Percentiles rank a stretch among this genome's conserved stretches.
phyloP scores from a whole-genome alignment of 768 basidiomycete species.

The Amanita rimosa region DNA sequence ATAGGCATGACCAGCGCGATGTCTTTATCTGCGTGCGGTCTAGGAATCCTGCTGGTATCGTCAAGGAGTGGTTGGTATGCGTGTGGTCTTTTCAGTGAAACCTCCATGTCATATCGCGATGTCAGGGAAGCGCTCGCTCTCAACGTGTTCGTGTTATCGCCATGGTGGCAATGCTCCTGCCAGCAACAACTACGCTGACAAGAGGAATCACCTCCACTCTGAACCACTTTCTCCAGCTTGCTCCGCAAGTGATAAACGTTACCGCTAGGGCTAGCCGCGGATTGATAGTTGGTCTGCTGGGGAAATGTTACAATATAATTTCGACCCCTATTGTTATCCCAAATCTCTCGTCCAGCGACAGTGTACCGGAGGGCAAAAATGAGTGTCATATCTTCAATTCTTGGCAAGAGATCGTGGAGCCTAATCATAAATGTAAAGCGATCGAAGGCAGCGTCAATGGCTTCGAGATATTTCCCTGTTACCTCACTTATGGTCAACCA shows the following conservation, averaged over 20 bases:
- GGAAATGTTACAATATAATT: constrained; percentile 75
- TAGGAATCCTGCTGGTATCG: constrained; percentile 22
- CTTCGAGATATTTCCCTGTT: constrained; percentile 52
- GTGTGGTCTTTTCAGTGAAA: constrained; percentile 41
- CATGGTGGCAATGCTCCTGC: constrained; percentile 4
- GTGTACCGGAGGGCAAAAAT: constrained; percentile 66
- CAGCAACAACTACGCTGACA: constrained; percentile 10
- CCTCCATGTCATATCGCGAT: constrained; percentile 46
- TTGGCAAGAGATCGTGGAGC: constrained; percentile 64
- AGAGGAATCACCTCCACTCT: constrained; percentile 17
- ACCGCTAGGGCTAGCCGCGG: constrained; percentile 19
- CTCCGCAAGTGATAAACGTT: constrained; percentile 50
- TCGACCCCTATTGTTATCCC: constrained; percentile 81
- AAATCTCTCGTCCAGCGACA: constrained; percentile 65
- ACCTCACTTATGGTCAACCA: constrained; percentile 98
- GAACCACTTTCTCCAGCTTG: constrained; percentile 57
- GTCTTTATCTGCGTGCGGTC: constrained; percentile 16
- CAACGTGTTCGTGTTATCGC: constrained; percentile 16
- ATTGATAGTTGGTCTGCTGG: constrained; percentile 16
- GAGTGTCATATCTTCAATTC: constrained; percentile 78
- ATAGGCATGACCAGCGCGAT: constrained; percentile 3
- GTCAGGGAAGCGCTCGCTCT: constrained; percentile 32
- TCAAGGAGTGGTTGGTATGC: constrained; percentile 12
- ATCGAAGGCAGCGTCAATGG: constrained; percentile 45
- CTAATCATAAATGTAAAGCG: constrained; percentile 69